Base-by-base conservation (phyloP, 768 basidiomycete genomes). In the Erythrobasidium yunnanense region DNA sequence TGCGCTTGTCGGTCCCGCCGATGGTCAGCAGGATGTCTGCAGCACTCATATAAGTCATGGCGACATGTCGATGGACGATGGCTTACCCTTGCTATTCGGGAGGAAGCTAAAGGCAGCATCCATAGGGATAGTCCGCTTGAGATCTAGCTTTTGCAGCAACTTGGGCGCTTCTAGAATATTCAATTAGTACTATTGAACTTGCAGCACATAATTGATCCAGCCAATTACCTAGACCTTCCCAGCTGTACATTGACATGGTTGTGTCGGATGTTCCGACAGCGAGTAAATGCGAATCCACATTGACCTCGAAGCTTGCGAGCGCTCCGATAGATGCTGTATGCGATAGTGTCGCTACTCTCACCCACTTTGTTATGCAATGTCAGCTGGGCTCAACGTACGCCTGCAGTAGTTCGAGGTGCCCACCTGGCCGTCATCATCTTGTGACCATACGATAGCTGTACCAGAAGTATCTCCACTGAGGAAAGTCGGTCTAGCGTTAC, bases 391-490 rank as follows among this genome's bases (percentile, higher is more conserved):
- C n/a, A n/a, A n/a, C n/a, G n/a, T n/a, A n/a, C n/a, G n/a, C n/a
- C n/a, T n/a, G n/a, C n/a, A n/a, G n/a, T n/a, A n/a, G n/a, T n/a
- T n/a, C n/a, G n/a, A n/a, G n/a, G n/a, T n/a, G n/a, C n/a, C n/a
- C n/a, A 42, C 56, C 15, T 42, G 38, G 42, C 23, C 23, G 2
- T 58, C 56, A 30, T 47, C 49, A 33, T 51, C 32, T 11, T 75
- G 58, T 18, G 68, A 78, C 90, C 91, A 93, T 33, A 83, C 74
- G 35, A 80, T 79, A 11, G 90, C 71, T 7, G 75, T 74, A 1
- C 93, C 93, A 66, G 79, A 80, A 65, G 88, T 84, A 75, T 95
- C 91, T 52, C 85, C 87, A 54, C 83, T 86, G 35, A 85, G 76
- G 66, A 96, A 78, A 2, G 75, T 52, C 7, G 80, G 54, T 29